Percentiles rank a stretch among this genome's conserved stretches.
phyloP scores from a whole-genome alignment of 192 early-diverging fungal genomes.

The Spizellomyces punctatus region DNA sequence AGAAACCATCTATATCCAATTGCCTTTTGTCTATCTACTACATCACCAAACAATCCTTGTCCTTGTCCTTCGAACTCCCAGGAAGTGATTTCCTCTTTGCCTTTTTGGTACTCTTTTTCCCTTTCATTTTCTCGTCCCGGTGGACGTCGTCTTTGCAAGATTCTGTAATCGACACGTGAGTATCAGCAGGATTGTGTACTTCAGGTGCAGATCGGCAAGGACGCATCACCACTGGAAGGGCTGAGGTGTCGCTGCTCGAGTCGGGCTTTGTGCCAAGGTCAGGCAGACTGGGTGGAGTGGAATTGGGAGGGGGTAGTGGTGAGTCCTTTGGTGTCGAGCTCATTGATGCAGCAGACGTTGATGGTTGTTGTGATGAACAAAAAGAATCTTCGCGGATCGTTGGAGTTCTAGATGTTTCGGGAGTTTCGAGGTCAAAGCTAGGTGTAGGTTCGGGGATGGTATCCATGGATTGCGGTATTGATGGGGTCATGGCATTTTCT shows the following conservation, averaged over 20 bases:
- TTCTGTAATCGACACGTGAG: too few species aligned
- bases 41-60: slow-evolving; percentile 1
- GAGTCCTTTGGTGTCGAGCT: not conserved
- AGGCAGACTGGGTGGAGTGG: not conserved
- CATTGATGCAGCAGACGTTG: not conserved
- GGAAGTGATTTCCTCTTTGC: not conserved
- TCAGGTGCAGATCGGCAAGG: not conserved
- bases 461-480: not conserved
- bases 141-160: too few species aligned
- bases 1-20: too few species aligned
- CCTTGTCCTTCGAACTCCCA: not conserved
- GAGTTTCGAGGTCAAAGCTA: not conserved
- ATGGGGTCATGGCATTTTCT: not conserved
- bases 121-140: not conserved
- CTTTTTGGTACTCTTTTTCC: not conserved
- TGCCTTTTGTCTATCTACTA: not conserved
- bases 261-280: not conserved
- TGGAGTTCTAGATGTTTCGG: too few species aligned
- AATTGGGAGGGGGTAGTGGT: not conserved
- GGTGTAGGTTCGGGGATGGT: slow-evolving; percentile 6
- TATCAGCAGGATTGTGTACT: not conserved
- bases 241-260: too few species aligned
- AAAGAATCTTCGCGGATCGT: too few species aligned
- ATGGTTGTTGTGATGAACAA: not conserved
- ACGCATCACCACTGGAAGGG: not conserved